Evolutionary conservation across 78 protist genomes (phyloP).

Genomic region (Acrasis kona): DNA sequence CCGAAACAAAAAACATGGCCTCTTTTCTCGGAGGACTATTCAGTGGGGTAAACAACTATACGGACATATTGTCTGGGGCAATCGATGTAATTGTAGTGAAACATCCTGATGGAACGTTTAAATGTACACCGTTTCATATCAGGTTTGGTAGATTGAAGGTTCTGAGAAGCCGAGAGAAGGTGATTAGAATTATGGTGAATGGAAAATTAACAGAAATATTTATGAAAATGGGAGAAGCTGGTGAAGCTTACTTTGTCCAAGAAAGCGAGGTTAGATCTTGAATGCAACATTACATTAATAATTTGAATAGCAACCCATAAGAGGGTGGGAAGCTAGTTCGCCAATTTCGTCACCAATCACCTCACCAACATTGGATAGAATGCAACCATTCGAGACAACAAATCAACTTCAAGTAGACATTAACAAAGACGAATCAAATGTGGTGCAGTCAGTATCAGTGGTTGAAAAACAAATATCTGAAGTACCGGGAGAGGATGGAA

Average conservation of each 20-base stretch:
- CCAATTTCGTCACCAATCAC: no score
- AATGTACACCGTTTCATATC: constrained; percentile 78
- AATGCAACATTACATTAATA: no score
- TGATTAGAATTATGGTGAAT: constrained; percentile 41
- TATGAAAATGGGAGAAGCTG: constrained; percentile 74
- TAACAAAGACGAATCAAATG: no score
- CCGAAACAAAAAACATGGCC: no score
- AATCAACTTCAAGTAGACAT: no score
- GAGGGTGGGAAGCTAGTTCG: no score
- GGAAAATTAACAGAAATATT: constrained; percentile 31
- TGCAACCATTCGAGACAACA: no score
- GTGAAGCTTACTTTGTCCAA: constrained; percentile 73
- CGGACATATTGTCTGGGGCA: constrained; percentile 77
- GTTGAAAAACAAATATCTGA: no score
- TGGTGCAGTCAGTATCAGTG: no score
- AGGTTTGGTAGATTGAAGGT: constrained; percentile 81
- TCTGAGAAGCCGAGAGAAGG: constrained; percentile 45
- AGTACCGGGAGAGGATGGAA: no score
- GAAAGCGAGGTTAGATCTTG: constrained; percentile 3
- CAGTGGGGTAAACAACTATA: neutral
- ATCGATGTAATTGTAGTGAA: constrained; percentile 68
- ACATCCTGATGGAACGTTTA: constrained; percentile 56
- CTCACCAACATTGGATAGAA: no score
- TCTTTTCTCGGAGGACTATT: constrained; percentile 1
- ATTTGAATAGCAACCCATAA: no score